Evolutionary conservation across 345 rosid species (phyloP).

Genomic region (Erysimum cheiranthoides): DNA sequence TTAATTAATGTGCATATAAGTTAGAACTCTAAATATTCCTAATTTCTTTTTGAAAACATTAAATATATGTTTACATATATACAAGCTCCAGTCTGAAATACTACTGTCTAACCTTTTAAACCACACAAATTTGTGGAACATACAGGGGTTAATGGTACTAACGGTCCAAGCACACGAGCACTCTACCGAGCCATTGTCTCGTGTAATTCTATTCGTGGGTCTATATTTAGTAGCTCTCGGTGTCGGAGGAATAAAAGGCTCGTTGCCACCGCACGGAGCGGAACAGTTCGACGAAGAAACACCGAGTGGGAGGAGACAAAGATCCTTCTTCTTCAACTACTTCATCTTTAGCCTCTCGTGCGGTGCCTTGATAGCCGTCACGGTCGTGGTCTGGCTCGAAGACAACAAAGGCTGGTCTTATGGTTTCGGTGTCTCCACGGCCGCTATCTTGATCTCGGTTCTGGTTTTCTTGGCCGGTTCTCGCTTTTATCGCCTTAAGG

Average conservation of each 20-base stretch:
- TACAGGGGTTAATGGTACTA: constrained; percentile 47
- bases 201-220: constrained; percentile 67
- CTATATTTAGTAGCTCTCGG: constrained; percentile 87
- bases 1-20: neutral
- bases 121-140: neutral
- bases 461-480: constrained; percentile 79
- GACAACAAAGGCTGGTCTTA: constrained; percentile 95
- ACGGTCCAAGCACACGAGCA: constrained; percentile 64
- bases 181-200: constrained; percentile 57
- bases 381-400: constrained; percentile 92
- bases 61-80: neutral
- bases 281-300: constrained; percentile 89
- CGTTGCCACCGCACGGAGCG: constrained; percentile 92
- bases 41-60: neutral
- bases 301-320: constrained; percentile 72
- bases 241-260: constrained; percentile 95
- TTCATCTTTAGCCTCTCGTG: constrained; percentile 79
- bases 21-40: neutral
- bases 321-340: constrained; percentile 89
- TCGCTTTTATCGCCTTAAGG: constrained; percentile 64
- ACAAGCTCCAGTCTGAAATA: neutral
- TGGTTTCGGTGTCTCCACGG: constrained; percentile 82
- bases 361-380: constrained; percentile 89
- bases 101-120: neutral
- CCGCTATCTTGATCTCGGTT: constrained; percentile 69